Evolutionary conservation across 2,329 filamentous ascomycete genomes (phyloP).

Genomic region (Alternaria longipes): DNA sequence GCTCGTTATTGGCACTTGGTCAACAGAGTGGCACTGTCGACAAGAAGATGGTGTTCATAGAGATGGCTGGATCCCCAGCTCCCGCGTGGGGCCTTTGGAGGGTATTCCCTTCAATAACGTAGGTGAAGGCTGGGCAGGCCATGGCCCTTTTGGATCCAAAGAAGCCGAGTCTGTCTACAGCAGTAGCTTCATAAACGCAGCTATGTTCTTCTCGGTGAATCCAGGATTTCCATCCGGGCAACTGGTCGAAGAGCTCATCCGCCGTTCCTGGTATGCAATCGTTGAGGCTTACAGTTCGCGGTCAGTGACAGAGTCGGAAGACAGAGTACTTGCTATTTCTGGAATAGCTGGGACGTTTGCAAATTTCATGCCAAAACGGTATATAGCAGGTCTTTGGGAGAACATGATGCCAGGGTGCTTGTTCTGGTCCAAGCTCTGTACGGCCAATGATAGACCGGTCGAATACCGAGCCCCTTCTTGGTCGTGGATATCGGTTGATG

Average conservation of each 20-base stretch:
- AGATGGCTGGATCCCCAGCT: rapidly evolving
- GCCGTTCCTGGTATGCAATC: rapidly evolving
- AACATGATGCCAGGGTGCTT: rapidly evolving
- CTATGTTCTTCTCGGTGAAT: background rate
- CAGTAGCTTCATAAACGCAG: background rate
- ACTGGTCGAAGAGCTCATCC: rapidly evolving
- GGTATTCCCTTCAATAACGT: rapidly evolving
- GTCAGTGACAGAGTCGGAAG: background rate
- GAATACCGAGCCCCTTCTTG: background rate
- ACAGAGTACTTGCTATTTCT: background rate
- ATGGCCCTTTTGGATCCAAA: background rate
- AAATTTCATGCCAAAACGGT: rapidly evolving
- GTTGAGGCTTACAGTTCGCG: background rate
- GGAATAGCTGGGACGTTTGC: background rate
- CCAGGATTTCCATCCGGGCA: background rate
- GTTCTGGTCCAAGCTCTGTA: rapidly evolving
- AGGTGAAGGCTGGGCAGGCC: rapidly evolving
- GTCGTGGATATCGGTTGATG: background rate
- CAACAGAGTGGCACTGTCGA: background rate
- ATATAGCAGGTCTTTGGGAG: background rate
- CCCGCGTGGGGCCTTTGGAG: too few relatives aligned
- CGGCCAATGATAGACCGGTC: rapidly evolving
- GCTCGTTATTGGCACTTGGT: background rate
- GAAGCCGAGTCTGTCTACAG: background rate
- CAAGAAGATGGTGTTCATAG: rapidly evolving